Evolutionary conservation across 169 alveolate genomes (phyloP), one percentile per base, ranked within the genome.

Genomic region (Pseudocohnilembus persalinus): DNA sequence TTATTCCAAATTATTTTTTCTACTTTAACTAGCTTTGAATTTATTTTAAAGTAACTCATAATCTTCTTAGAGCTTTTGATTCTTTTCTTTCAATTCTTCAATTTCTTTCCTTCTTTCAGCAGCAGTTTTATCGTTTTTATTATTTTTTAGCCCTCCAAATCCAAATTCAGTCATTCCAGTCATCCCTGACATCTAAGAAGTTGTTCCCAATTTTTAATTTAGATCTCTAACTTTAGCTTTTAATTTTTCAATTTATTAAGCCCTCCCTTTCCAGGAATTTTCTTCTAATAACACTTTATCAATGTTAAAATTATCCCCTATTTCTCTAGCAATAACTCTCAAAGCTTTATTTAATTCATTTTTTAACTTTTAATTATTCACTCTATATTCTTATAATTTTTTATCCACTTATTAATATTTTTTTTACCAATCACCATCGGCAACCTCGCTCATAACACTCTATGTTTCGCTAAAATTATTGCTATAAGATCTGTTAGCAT

Each of bases 231-330:
- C 87, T 82, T 82, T 82, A 33, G 76, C 78, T 74, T 82, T 82
- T 30, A 82, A 82, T 24, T 73, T 74, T 82, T 82, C 87, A 73
- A 82, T 82, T 28, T 72, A 28, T 82, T 82, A 35, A 32, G 87
- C 87, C 73, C 87, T 73, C 4, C 82, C 87, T 49, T 82, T 82
- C 87, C 87, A 82, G 29, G 80, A 74, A 35, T 82, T 82, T 82
- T 82, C 87, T 35, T 82, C 87, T 64, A 82, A 11, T 16, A 82
- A 33, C 11, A 82, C 20, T 73, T 82, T 29, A 34, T 82, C 87
- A n/a, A 82, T 29, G 29, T 74, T 82, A 30, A 82, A 78, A 73
- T 73, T 82, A 26, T 82, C 87, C 0, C 87, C 87, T 34, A 82
- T 49, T 82, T 82, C 87, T 49, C 87, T 82, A 32, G 35, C 1